Evolutionary conservation across 352 stramenopile species (phyloP).

Genomic region (Pseudoperonospora humuli): DNA sequence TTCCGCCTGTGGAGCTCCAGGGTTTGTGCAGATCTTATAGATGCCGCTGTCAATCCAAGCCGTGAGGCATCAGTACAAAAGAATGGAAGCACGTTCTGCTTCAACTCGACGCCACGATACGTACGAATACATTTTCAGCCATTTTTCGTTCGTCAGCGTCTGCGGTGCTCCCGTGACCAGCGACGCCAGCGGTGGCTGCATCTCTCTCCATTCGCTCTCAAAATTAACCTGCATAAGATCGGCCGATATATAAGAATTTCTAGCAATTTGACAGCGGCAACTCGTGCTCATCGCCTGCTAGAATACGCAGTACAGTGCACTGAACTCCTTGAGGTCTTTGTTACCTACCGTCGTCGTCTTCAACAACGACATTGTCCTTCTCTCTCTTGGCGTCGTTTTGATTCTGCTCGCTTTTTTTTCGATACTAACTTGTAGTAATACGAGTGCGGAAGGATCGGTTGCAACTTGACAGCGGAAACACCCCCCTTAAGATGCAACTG

Average conservation of each 20-base stretch:
- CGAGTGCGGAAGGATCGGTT: constrained; percentile 17
- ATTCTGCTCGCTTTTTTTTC: not conserved
- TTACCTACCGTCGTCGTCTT: constrained; percentile 59
- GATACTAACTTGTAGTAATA: constrained; percentile 9
- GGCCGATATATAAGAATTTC: constrained; percentile 4
- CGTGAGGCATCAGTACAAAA: too few relatives aligned
- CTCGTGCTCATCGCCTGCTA: not conserved
- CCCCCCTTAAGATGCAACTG: constrained; percentile 2
- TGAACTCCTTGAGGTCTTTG: not conserved
- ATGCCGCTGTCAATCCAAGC: constrained; percentile 43
- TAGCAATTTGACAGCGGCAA: constrained; percentile 1
- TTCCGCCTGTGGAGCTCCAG: constrained; percentile 66
- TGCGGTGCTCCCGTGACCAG: constrained; percentile 61
- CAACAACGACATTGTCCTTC: constrained; percentile 61
- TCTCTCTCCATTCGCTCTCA: constrained; percentile 75
- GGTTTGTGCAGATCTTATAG: constrained; percentile 86
- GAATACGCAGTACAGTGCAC: not conserved
- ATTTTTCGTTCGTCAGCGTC: constrained; percentile 73
- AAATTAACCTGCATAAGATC: constrained; percentile 65
- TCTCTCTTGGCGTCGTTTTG: constrained; percentile 13
- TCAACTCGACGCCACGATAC: constrained; percentile 13
- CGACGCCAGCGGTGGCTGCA: constrained; percentile 69
- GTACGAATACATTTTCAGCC: constrained; percentile 85
- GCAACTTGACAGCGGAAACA: constrained; percentile 17
- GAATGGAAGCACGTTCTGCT: not conserved